Evolutionary conservation across 176 grass and related monocot species (phyloP).

Genomic region (Musa schizocarpa): DNA sequence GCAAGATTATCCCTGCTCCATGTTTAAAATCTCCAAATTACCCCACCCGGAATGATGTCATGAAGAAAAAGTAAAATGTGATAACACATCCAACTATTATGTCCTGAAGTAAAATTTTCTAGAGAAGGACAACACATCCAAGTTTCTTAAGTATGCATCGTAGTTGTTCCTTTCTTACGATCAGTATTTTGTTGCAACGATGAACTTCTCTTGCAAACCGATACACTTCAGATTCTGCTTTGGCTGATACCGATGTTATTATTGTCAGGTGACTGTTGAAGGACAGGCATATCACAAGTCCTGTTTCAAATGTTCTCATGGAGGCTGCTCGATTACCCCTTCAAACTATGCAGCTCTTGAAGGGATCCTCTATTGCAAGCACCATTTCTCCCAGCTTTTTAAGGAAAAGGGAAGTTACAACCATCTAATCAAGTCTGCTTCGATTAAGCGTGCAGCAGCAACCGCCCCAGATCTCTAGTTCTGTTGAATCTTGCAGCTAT

Average conservation of each 20-base stretch:
- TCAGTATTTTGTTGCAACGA: not conserved
- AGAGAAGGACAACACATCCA: not conserved
- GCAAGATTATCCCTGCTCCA: too few relatives aligned
- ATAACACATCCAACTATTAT: too few relatives aligned
- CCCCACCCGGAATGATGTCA: too few relatives aligned
- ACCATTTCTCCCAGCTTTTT: constrained; percentile 98
- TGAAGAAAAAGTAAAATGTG: too few relatives aligned
- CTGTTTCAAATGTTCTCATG: constrained; percentile 96
- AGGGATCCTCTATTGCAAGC: constrained; percentile 96
- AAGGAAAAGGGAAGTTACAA: constrained; percentile 99
- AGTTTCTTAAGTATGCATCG: not conserved
- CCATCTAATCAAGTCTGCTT: constrained; percentile 77
- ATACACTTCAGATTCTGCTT: not conserved
- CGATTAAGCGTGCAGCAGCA: constrained; percentile 46
- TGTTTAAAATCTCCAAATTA: too few relatives aligned
- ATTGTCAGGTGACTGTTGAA: constrained; percentile 79
- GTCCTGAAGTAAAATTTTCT: not conserved
- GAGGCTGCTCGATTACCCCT: constrained; percentile 76
- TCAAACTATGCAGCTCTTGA: constrained; percentile 94
- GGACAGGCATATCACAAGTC: constrained; percentile 82
- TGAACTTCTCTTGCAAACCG: not conserved
- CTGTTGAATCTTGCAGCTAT: not conserved
- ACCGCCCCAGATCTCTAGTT: not conserved
- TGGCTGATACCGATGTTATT: not conserved
- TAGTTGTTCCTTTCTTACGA: not conserved